Evolutionary conservation across 345 rosid species (phyloP), one percentile per base, ranked within the genome.

Genomic region (Dipteronia dyeriana): DNA sequence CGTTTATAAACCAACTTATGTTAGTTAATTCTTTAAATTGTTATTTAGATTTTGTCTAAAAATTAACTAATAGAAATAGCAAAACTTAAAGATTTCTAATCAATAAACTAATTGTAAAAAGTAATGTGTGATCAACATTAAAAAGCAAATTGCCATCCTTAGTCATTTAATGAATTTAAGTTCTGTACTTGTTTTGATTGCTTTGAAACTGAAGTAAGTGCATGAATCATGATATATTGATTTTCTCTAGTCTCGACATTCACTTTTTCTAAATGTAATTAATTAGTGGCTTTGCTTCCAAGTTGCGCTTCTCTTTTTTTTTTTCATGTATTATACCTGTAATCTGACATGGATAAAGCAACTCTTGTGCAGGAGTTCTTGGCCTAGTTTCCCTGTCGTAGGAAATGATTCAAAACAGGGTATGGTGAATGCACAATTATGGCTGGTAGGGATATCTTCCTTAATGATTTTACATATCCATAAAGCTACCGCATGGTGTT

Each of bases 321-420:
- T 53, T 39, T 61, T 3, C 25, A 22, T 51, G 26, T 5, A 19
- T 71, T 66, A 59, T 41, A 2, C 70, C 66, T 66, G 26, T 29
- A 8, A 23, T 80, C 66, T 79, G 71, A 80, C 45, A 10, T 9
- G 43, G 17, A 22, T 60, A 31, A 59, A 38, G 23, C 70, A 66
- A 66, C 38, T 72, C 76, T 80, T 49, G 16, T 86, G 80, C 79
- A 90, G 93, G 85, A 77, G 76, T 14, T 68, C 90, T 61, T 90
- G 94, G 91, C 79, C 91, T 29, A 81, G 86, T 64, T 82, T 81
- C 51, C 64, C 87, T 60, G 70, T 83, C 16, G 70, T 85, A 26
- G 83, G 85, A 47, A 66, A 38, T 74, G 78, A 70, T n/a, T 38
- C 38, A 22, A 71, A 78, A 66, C 78, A 78, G 65, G 87, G 87